phyloP scores from a whole-genome alignment of 129 eudicot genomes.

The Chrysanthemum lavandulifolium region DNA sequence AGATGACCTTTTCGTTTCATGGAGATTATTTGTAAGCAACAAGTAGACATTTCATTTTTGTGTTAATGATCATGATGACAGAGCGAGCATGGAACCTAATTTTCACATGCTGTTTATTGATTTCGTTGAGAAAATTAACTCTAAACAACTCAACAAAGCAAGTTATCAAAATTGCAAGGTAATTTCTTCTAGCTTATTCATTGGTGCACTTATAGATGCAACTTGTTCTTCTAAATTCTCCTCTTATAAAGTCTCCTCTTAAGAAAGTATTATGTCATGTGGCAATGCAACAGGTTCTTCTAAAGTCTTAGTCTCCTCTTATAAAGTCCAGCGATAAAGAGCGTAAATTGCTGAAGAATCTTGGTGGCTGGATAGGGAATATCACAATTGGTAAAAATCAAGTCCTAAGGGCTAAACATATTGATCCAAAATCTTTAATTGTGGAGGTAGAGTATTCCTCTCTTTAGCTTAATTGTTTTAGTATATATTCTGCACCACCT shows the following conservation, averaged over 20 bases:
- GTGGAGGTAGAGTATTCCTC: slow-evolving; percentile 45
- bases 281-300: slow-evolving; percentile 52
- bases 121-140: slow-evolving; percentile 60
- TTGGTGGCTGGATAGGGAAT: slow-evolving; percentile 92
- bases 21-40: not conserved
- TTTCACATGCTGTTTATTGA: slow-evolving; percentile 65
- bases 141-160: slow-evolving; percentile 45
- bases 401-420: slow-evolving; percentile 58
- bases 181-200: not conserved
- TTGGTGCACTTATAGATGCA: slow-evolving; percentile 3
- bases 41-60: slow-evolving; percentile 11
- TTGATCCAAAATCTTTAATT: slow-evolving; percentile 74
- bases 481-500: not conserved
- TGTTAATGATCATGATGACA: slow-evolving; percentile 27
- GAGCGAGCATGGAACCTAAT: slow-evolving; percentile 72
- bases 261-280: slow-evolving; percentile 8
- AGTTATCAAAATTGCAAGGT: slow-evolving; percentile 87
- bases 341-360: slow-evolving; percentile 71
- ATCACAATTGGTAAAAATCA: slow-evolving; percentile 72
- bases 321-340: slow-evolving; percentile 71
- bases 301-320: slow-evolving; percentile 53
- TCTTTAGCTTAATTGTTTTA: not conserved
- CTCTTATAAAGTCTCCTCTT: no score
- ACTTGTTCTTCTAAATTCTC: not conserved
- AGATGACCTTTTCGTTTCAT: not conserved